Conservation (phyloP, 306 rosid genomes). For the Vigna mungo region DNA sequence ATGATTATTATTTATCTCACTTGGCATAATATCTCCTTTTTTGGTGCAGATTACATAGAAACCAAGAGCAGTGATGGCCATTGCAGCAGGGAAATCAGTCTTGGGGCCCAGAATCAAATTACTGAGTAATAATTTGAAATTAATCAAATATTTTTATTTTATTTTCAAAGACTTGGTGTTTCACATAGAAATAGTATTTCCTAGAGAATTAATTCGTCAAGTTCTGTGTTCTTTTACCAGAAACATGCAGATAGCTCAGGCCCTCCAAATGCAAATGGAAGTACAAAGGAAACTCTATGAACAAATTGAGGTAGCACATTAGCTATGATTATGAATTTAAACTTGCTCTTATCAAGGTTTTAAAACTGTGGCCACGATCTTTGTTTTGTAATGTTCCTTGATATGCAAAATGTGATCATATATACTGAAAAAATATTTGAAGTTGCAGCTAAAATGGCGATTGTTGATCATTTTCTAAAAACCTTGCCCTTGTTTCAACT, state of each 20-base stretch:
- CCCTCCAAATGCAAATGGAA: conserved; percentile 88
- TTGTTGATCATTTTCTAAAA: background rate
- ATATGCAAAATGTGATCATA: background rate
- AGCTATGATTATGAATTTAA: conserved; percentile 21
- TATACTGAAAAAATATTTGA: background rate
- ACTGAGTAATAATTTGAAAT: conserved; percentile 72
- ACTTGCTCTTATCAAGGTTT: conserved; percentile 1
- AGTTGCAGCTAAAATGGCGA: background rate
- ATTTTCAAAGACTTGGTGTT: conserved; percentile 12
- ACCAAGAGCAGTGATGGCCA: conserved; percentile 62
- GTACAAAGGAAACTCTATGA: conserved; percentile 79
- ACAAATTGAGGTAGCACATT: conserved; percentile 74
- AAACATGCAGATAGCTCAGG: conserved; percentile 72
- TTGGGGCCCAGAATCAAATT: conserved; percentile 56
- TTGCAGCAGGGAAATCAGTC: conserved; percentile 56
- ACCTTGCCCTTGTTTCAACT: background rate
- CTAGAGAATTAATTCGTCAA: conserved; percentile 48
- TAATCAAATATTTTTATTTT: conserved; percentile 39
- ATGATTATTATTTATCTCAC: conserved; percentile 38
- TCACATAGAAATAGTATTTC: conserved; percentile 37
- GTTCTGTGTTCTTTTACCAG: conserved; percentile 49
- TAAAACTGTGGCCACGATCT: background rate
- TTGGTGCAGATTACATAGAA: conserved; percentile 62
- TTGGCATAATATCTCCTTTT: conserved; percentile 28
- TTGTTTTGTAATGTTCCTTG: background rate